phyloP scores from a whole-genome alignment of 306 rosid species.

The Fragaria nilgerrensis region DNA sequence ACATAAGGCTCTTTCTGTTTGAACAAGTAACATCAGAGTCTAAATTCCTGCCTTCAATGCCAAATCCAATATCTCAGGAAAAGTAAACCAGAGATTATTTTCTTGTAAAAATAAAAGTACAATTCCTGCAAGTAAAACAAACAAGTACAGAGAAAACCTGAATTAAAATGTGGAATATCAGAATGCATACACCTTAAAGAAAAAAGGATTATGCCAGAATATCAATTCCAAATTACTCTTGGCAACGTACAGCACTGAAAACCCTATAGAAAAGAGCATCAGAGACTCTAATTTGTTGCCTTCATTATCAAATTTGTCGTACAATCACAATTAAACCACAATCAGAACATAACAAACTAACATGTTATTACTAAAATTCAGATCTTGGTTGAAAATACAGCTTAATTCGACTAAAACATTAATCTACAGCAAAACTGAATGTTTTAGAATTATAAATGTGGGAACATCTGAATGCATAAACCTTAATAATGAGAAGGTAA shows the following conservation, averaged over 20 bases:
- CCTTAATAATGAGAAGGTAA: conserved; percentile 20
- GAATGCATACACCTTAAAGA: conserved; percentile 52
- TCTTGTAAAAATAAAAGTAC: no score
- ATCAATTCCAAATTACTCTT: background rate
- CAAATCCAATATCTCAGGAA: background rate
- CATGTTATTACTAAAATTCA: background rate
- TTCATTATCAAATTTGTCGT: background rate
- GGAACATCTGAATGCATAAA: conserved; percentile 71
- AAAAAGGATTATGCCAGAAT: background rate
- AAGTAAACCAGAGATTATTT: no score
- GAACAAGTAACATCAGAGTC: no score
- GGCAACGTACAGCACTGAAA: conserved; percentile 24
- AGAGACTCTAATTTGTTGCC: conserved; percentile 21
- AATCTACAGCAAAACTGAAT: background rate
- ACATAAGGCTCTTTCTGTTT: no score
- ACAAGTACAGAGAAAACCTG: background rate
- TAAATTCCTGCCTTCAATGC: background rate
- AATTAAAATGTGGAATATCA: conserved; percentile 46
- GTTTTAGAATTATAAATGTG: conserved; percentile 16
- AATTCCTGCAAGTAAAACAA: background rate
- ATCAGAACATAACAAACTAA: background rate
- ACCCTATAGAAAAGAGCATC: conserved; percentile 7
- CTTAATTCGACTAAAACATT: background rate
- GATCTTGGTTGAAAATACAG: background rate
- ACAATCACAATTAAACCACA: background rate